Evolutionary conservation across 768 basidiomycete genomes (phyloP), one percentile per base, ranked within the genome.

Genomic region (Termitomyces sp.): DNA sequence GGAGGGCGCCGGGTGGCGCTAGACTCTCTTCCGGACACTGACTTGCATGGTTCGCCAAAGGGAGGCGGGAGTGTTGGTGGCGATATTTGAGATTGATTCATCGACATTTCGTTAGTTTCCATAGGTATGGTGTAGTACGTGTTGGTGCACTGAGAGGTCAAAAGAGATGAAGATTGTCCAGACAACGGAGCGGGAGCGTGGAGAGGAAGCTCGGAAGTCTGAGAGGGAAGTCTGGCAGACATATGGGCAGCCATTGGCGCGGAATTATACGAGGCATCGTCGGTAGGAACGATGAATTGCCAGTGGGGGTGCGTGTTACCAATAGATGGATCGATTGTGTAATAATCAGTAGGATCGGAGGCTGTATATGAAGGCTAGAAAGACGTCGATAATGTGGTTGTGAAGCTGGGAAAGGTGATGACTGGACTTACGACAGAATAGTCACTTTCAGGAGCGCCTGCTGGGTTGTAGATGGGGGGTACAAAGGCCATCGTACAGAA

Each of bases 161-260:
- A 52, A 22, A 63, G 61, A 22, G 67, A 40, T 22, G 61, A 58
- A 10, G 60, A 48, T 44, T 60, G 62, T 16, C 63, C 58, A 10
- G 66, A 56, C 20, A 70, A 57, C 3, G 69, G 69, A 13, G 68
- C 56, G 30, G 71, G 71, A 2, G 70, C 68, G 51, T 72, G 68
- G 11, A 72, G 65, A 44, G 68, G 68, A 2, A 66, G 13, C 5
- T 54, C 55, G 44, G 66, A 56, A 13, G 53, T 47, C 32, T 64
- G 67, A 30, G 60, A 13, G 54, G 60, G 48, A 14, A 45, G 38
- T 26, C 44, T 55, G 30, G 38, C 10, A 52, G 51, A 13, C 5
- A 40, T 1, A 40, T 52, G 51, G 5, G 24, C 52, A n/a, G 46
- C 22, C 44, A 28, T 30, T 13, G 38, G 22, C 22, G 10, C 14